These are phyloP conservation scores for Malus sylvestris DNA, from an alignment of 306 rosid species.

Conservation along the genomic window DNA sequence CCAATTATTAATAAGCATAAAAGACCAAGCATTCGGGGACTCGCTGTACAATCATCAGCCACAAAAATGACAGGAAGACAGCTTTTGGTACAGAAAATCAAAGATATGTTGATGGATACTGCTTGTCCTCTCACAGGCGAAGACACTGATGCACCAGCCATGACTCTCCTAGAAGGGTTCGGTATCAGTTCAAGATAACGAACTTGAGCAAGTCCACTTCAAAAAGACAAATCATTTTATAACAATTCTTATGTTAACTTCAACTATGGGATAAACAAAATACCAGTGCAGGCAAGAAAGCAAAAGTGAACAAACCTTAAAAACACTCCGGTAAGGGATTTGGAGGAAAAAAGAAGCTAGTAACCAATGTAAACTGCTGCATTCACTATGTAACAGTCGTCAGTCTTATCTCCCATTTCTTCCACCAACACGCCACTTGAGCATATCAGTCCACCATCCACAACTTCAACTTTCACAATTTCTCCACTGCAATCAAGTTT, in stretches of 20 bases:
- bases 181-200: not conserved
- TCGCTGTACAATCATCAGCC: not conserved
- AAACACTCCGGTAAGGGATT: not conserved
- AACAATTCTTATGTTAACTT: not conserved
- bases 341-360: conserved; percentile 28
- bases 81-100: not conserved
- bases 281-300: not conserved
- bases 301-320: not conserved
- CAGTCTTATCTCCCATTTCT: conserved; percentile 98
- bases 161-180: not conserved
- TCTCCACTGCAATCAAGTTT: conserved; percentile 58
- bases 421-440: conserved; percentile 92
- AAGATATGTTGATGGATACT: not conserved
- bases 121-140: not conserved
- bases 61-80: not conserved
- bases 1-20: not conserved
- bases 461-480: conserved; percentile 72
- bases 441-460: conserved; percentile 93
- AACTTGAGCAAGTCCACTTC: not conserved
- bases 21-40: not conserved
- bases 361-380: conserved; percentile 97
- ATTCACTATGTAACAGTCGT: conserved; percentile 88
- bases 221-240: not conserved
- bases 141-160: not conserved
- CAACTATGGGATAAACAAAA: not conserved